phyloP scores from a whole-genome alignment of 2,329 filamentous ascomycete species.

The Chalara sp. region DNA sequence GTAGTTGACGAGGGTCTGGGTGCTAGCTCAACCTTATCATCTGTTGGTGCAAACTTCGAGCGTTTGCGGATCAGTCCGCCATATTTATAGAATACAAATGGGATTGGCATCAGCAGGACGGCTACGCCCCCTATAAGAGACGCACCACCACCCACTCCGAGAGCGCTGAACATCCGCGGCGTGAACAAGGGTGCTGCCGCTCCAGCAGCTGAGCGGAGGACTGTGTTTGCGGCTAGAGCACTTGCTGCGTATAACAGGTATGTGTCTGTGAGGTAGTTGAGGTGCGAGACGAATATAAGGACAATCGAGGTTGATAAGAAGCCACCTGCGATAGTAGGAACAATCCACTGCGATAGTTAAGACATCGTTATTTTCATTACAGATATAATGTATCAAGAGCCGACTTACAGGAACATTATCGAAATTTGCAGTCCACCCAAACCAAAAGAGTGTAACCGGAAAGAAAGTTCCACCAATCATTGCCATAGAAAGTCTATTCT shows the following conservation, averaged over 20 bases:
- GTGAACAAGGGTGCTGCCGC: slow-evolving; percentile 58
- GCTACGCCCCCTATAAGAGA: slow-evolving; percentile 42
- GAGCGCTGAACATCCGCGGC: slow-evolving; percentile 33
- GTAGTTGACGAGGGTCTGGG: too few species aligned
- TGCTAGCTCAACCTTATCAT: background rate
- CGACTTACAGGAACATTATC: slow-evolving; percentile 28
- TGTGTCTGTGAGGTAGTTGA: slow-evolving; percentile 44
- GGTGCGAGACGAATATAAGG: slow-evolving; percentile 46
- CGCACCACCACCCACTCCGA: slow-evolving; percentile 45
- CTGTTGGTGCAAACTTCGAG: slow-evolving; percentile 24
- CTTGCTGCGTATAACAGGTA: slow-evolving; percentile 35
- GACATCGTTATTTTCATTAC: background rate
- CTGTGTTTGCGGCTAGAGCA: slow-evolving; percentile 56
- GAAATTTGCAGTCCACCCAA: slow-evolving; percentile 43
- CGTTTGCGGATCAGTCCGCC: slow-evolving; percentile 21
- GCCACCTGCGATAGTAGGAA: slow-evolving; percentile 36
- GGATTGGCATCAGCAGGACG: slow-evolving; percentile 28
- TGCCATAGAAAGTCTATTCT: slow-evolving; percentile 47
- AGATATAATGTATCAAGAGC: background rate
- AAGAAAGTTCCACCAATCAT: slow-evolving; percentile 46
- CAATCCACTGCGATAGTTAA: slow-evolving; percentile 35
- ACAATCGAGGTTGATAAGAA: slow-evolving; percentile 35
- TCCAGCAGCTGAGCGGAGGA: slow-evolving; percentile 55
- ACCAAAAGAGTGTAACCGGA: slow-evolving; percentile 43
- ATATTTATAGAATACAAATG: slow-evolving; percentile 25